A percentile compares a stretch with the other conserved stretches of the same genome.
phyloP scores from a whole-genome alignment of 2,329 filamentous ascomycete species.

The Penicillium janthinellum region DNA sequence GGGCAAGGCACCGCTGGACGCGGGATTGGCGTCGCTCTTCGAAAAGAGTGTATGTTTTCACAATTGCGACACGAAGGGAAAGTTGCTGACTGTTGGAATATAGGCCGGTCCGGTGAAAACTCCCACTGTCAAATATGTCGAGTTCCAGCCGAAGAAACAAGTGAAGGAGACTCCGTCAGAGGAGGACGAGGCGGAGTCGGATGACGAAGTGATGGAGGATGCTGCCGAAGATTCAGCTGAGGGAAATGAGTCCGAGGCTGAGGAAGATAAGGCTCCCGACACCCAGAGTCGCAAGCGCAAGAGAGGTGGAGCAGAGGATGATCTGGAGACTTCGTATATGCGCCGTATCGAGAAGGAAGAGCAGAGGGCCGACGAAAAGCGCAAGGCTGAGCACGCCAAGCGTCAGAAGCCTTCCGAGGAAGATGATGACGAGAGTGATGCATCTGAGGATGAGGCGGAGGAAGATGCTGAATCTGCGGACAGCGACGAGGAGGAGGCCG shows the following conservation, averaged over 20 bases:
- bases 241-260: slow-evolving; percentile 54
- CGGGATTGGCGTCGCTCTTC: slow-evolving; percentile 70
- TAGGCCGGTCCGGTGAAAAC: slow-evolving; percentile 46
- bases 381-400: slow-evolving; percentile 40
- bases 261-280: slow-evolving; percentile 34
- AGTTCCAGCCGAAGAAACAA: slow-evolving; percentile 19
- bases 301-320: slow-evolving; percentile 53
- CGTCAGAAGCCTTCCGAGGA: slow-evolving; percentile 38
- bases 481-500: slow-evolving; percentile 34
- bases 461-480: slow-evolving; percentile 35
- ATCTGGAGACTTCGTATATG: slow-evolving; percentile 49
- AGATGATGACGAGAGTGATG: slow-evolving; percentile 35
- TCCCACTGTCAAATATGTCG: slow-evolving; percentile 31
- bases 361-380: slow-evolving; percentile 39
- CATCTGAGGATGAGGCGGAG: slow-evolving; percentile 28
- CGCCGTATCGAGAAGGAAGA: slow-evolving; percentile 48
- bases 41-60: slow-evolving; percentile 65
- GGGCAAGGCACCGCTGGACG: slow-evolving; percentile 67
- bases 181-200: slow-evolving; percentile 27
- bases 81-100: slow-evolving; percentile 11
- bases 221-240: slow-evolving; percentile 47
- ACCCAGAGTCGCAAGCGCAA: slow-evolving; percentile 54
- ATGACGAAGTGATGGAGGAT: slow-evolving; percentile 47
- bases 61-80: background rate
- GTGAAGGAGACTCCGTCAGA: slow-evolving; percentile 32